Conservation (phyloP, 257 asterid species). For the Solanum tacnaense region DNA sequence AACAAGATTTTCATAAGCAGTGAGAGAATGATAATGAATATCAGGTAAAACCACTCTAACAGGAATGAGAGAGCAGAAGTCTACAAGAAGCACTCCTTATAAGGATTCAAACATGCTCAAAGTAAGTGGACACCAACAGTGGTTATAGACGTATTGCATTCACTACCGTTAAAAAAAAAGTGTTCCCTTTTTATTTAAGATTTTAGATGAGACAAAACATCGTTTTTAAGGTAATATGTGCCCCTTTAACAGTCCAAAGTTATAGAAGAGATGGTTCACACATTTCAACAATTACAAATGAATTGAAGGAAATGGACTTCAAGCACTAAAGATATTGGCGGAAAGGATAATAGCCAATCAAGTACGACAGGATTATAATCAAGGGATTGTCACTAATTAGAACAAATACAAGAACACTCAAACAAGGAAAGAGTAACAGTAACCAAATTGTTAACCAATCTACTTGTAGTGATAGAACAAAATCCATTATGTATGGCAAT, state of each 20-base stretch:
- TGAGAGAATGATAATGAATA: background rate
- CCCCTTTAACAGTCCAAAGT: background rate
- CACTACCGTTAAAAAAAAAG: background rate
- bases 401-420: background rate
- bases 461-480: background rate
- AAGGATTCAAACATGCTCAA: background rate
- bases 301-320: background rate
- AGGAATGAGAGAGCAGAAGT: background rate
- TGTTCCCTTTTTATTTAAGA: background rate
- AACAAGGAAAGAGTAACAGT: background rate
- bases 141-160: background rate
- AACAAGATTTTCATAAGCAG: background rate
- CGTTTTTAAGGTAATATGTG: background rate
- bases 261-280: background rate
- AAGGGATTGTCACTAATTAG: background rate
- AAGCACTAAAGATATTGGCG: background rate
- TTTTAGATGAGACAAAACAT: background rate
- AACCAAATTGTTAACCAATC: background rate
- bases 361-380: background rate
- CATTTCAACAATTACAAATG: background rate
- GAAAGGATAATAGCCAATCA: background rate
- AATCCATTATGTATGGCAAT: background rate
- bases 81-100: background rate
- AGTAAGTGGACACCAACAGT: background rate
- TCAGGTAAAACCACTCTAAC: background rate